Base-by-base conservation (phyloP, 805 yeast genomes). In the Wickerhamomyces mucosus region DNA sequence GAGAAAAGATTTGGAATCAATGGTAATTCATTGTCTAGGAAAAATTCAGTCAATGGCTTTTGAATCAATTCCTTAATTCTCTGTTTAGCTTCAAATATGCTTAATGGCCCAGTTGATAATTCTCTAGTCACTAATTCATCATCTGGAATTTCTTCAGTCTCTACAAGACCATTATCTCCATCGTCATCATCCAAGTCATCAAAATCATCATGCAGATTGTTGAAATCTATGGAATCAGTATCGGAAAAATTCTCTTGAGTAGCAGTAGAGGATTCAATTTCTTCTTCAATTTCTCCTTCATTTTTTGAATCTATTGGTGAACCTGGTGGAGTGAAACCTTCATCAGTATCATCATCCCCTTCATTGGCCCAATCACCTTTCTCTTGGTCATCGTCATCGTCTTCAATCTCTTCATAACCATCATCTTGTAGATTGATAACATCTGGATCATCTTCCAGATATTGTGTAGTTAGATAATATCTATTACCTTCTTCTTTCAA, bases 391-490 rank as follows among this genome's bases (percentile, higher is more conserved):
- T 40, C 46, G 4, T 45, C 52, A 3, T 31, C 41, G 4, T 26
- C 33, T 1, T 30, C 38, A 3, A 35, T 40, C 1, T 35, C 40
- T 8, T 41, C 46, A 11, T 34, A 30, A 5, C 31, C 30, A 7
- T 43, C 55, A 8, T 38, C 42, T 3, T 37, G 46, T 4, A 45
- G 46, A 13, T 41, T 39, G 13, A 45, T 39, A 28, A 42, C 51
- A 14, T 54, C 60, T 5, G 54, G 53, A 18, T 58, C 66, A 36
- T 68, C 68, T 29, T 67, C 76, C 3, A 41, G 56, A 45, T 80
- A 80, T 41, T 80, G 88, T 0, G 88, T 80, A 1, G 88, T 80
- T 48, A 79, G 56, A 41, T 80, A 79, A 35, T 68, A 61, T 13
- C 69, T 70, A 1, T 71, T 70, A 2, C 72, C 75, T 3, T 36